Percentiles rank a stretch among this genome's conserved stretches.
Evolutionary conservation across 192 early-diverging fungal genomes (phyloP).

Genomic region (Coemansia sp.): DNA sequence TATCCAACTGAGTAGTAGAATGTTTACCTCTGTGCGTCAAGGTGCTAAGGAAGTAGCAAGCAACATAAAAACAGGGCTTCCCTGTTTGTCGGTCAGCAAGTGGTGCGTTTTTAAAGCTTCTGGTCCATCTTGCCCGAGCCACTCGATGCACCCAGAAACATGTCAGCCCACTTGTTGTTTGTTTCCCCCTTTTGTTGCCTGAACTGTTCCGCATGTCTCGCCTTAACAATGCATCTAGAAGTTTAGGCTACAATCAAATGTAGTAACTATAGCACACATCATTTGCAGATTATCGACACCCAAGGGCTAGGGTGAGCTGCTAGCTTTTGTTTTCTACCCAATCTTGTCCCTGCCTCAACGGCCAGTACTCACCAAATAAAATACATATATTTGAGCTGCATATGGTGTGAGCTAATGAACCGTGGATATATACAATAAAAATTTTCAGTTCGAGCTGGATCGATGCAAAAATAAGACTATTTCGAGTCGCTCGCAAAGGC

Average conservation of each 20-base stretch:
- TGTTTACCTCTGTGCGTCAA: conserved; percentile 3
- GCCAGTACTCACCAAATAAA: not conserved
- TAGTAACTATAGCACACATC: not conserved
- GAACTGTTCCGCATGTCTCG: not conserved
- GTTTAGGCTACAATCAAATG: conserved; percentile 4
- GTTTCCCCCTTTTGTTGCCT: not conserved
- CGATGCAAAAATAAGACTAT: not conserved
- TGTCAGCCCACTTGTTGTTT: not conserved
- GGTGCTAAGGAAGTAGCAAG: not conserved
- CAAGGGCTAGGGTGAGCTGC: not conserved
- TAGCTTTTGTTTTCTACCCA: not conserved
- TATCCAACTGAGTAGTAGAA: conserved; percentile 6
- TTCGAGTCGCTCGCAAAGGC: not conserved
- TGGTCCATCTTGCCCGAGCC: not conserved
- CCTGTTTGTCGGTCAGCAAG: not conserved
- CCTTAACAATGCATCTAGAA: conserved; percentile 5
- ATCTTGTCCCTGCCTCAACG: not conserved
- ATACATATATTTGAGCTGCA: not conserved
- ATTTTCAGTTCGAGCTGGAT: conserved; percentile 3
- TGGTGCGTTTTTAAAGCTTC: not conserved
- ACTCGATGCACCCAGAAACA: not conserved
- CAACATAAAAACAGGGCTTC: not conserved
- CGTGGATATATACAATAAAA: not conserved
- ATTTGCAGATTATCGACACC: not conserved
- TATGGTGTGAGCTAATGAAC: not conserved